Percentiles rank a stretch among this genome's conserved stretches.
These are phyloP conservation scores for Sugiyamaella pinicola DNA, from an alignment of 1,139 yeast genomes.

Conservation along the genomic window DNA sequence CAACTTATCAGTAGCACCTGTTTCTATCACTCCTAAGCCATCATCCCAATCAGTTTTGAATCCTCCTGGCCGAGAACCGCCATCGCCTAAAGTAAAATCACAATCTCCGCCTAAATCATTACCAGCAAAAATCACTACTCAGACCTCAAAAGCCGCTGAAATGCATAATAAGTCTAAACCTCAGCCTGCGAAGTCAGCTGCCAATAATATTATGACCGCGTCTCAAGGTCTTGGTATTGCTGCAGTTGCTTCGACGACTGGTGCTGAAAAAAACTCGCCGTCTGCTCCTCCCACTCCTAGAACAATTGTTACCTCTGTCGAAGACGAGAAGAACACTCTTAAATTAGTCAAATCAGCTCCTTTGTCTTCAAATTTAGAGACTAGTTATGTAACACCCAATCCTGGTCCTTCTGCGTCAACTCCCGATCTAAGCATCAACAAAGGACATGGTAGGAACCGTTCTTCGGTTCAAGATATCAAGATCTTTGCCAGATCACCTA, in stretches of 20 bases:
- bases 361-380: neutral
- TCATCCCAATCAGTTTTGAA: neutral
- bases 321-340: slow-evolving; percentile 2
- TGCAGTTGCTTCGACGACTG: slow-evolving; percentile 8
- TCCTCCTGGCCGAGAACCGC: neutral
- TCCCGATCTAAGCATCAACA: neutral
- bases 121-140: slow-evolving; percentile 7
- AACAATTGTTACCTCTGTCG: slow-evolving; percentile 1
- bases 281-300: slow-evolving; percentile 6
- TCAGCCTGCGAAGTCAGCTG: slow-evolving; percentile 1
- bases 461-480: slow-evolving; percentile 8
- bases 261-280: neutral
- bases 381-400: neutral
- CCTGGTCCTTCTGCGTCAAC: slow-evolving; percentile 1
- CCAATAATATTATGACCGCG: neutral
- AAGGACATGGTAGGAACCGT: slow-evolving; percentile 1
- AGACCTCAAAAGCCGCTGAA: slow-evolving; percentile 15
- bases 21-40: neutral
- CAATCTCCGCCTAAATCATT: slow-evolving; percentile 1
- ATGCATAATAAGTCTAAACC: slow-evolving; percentile 11
- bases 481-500: slow-evolving; percentile 3
- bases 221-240: slow-evolving; percentile 1
- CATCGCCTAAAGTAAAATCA: neutral
- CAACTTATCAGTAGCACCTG: no score
- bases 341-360: slow-evolving; percentile 8